phyloP scores from a whole-genome alignment of 2,329 filamentous ascomycete species.

The Colletotrichum phormii region DNA sequence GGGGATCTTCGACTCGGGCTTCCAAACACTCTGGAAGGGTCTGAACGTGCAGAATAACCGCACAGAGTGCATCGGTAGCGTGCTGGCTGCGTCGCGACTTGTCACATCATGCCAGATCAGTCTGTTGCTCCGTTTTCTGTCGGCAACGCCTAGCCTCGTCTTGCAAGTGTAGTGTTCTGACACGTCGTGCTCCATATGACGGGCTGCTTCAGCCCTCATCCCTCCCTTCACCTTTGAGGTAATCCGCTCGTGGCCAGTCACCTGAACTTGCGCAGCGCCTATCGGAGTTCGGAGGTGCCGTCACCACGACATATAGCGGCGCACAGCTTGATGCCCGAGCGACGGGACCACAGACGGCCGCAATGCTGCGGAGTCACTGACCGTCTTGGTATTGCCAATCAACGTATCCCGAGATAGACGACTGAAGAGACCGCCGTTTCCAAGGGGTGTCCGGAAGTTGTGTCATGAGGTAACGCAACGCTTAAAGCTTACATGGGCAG shows the following conservation, averaged over 20 bases:
- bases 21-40: conserved; percentile 17
- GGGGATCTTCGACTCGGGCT: not conserved
- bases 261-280: not conserved
- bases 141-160: conserved; percentile 13
- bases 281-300: conserved; percentile 14
- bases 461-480: conserved; percentile 15
- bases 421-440: not conserved
- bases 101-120: conserved; percentile 30
- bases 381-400: not conserved
- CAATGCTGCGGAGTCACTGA: not conserved
- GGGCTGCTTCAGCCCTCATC: conserved; percentile 18
- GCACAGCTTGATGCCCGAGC: conserved; percentile 11
- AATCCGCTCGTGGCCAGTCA: not conserved
- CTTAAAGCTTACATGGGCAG: conserved; percentile 16
- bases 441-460: not conserved
- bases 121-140: conserved; percentile 17
- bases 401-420: not conserved
- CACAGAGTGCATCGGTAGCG: not conserved
- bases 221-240: not conserved
- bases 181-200: not conserved
- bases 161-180: conserved; percentile 6
- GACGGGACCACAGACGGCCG: not conserved
- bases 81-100: conserved; percentile 4
- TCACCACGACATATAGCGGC: not conserved
- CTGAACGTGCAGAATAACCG: not conserved